phyloP scores from a whole-genome alignment of 352 stramenopile genomes.

The Phytophthora niederhauseri region DNA sequence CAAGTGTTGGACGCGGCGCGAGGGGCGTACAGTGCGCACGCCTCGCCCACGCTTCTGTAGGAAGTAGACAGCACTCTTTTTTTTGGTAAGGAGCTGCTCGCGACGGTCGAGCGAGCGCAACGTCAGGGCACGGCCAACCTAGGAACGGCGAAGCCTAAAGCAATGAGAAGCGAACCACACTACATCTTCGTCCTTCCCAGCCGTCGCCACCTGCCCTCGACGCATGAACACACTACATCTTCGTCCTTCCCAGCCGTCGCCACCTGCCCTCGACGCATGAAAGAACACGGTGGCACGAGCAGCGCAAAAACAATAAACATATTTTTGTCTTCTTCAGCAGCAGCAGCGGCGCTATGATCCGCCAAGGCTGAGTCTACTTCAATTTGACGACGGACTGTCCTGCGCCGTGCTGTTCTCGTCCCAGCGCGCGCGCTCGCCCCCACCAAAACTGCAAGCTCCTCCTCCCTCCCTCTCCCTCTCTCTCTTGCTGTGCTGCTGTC shows the following conservation, averaged over 20 bases:
- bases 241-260: conserved; percentile 27
- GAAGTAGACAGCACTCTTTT: conserved; percentile 39
- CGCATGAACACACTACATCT: conserved; percentile 26
- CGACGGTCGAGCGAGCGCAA: conserved; percentile 12
- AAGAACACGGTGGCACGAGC: conserved; percentile 21
- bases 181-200: conserved; percentile 28
- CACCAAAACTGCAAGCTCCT: conserved; percentile 25
- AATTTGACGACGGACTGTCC: conserved; percentile 6
- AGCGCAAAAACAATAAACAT: conserved; percentile 43
- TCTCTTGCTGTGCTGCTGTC: conserved; percentile 1
- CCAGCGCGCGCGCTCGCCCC: background rate
- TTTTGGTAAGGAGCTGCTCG: conserved; percentile 36
- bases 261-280: conserved; percentile 20
- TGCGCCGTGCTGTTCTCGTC: conserved; percentile 1
- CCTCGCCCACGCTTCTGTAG: conserved; percentile 34
- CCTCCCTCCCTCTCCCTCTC: background rate
- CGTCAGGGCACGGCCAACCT: conserved; percentile 36
- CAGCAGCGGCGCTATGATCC: background rate
- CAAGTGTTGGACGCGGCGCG: conserved; percentile 47
- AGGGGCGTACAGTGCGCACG: conserved; percentile 36
- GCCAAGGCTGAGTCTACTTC: conserved; percentile 2
- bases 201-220: conserved; percentile 18
- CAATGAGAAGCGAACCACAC: conserved; percentile 37
- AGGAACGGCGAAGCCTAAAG: conserved; percentile 43
- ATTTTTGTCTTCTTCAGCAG: conserved; percentile 38